Percentiles rank a stretch among this genome's conserved stretches.
Evolutionary conservation across 2,329 filamentous ascomycete species (phyloP).

Genomic region (Aspergillus jensenii): DNA sequence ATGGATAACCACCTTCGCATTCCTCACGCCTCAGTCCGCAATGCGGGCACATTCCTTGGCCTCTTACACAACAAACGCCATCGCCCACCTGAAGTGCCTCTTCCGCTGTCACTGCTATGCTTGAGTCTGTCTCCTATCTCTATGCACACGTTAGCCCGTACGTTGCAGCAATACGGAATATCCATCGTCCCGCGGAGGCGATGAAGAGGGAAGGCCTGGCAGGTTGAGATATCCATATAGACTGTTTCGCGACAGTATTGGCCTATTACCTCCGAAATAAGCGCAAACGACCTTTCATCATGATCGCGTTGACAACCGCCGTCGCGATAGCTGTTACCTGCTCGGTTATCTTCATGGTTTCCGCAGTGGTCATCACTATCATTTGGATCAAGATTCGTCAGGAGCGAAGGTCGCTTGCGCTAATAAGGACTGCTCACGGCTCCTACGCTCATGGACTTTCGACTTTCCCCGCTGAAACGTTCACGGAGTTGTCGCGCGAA

Average conservation of each 20-base stretch:
- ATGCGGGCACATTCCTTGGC: conserved; percentile 33
- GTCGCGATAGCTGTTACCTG: conserved; percentile 37
- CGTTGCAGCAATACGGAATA: conserved; percentile 4
- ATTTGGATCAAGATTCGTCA: conserved; percentile 38
- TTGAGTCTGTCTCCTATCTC: conserved; percentile 11
- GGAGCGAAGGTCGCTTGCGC: conserved; percentile 29
- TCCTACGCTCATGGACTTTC: conserved; percentile 21
- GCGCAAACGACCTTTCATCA: conserved; percentile 18
- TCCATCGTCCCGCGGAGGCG: neutral
- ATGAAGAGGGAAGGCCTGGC: neutral
- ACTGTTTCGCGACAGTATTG: neutral
- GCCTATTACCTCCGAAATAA: neutral
- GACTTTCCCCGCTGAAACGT: conserved; percentile 26
- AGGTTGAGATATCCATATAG: neutral
- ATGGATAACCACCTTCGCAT: conserved; percentile 27
- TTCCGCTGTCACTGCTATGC: conserved; percentile 14
- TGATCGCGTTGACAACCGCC: conserved; percentile 33
- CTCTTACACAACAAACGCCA: conserved; percentile 33
- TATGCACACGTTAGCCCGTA: conserved; percentile 8
- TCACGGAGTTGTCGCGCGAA: conserved; percentile 32
- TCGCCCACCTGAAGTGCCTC: conserved; percentile 9
- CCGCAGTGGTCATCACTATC: conserved; percentile 31
- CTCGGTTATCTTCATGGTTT: conserved; percentile 34
- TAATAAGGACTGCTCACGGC: conserved; percentile 25
- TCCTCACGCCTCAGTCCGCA: conserved; percentile 26